Conservation (phyloP, 495 filamentous ascomycete species). For the Neohortaea acidophila region DNA sequence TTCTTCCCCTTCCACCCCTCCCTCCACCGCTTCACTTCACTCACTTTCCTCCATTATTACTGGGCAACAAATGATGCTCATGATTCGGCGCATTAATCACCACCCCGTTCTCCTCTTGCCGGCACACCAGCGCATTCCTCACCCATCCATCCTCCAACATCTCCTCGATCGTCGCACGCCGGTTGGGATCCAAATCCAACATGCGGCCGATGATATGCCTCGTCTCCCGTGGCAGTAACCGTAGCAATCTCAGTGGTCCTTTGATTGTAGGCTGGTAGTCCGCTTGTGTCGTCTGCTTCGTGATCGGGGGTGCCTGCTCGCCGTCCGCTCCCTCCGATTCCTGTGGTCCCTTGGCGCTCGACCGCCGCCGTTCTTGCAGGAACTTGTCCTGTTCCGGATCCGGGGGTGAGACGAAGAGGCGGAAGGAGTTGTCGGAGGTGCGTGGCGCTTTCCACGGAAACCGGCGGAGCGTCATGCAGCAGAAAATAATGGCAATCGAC, state of each 20-base stretch:
- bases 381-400: slow-evolving; percentile 26
- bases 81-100: slow-evolving; percentile 42
- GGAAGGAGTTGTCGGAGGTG: slow-evolving; percentile 83
- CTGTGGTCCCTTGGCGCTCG: slow-evolving; percentile 10
- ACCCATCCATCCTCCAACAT: slow-evolving; percentile 88
- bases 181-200: slow-evolving; percentile 77
- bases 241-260: slow-evolving; percentile 85
- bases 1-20: not conserved
- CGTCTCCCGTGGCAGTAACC: slow-evolving; percentile 78
- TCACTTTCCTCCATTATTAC: slow-evolving; percentile 2
- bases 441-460: slow-evolving; percentile 97
- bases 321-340: slow-evolving; percentile 5
- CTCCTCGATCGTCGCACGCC: slow-evolving; percentile 68
- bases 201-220: slow-evolving; percentile 81
- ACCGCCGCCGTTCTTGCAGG: slow-evolving; percentile 15
- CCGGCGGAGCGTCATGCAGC: slow-evolving; percentile 90
- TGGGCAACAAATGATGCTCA: slow-evolving; percentile 46
- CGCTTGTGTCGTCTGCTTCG: slow-evolving; percentile 10
- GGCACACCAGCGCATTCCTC: slow-evolving; percentile 46
- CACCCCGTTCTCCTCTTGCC: slow-evolving; percentile 43
- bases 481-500: slow-evolving; percentile 97
- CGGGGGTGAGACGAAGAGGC: slow-evolving; percentile 72
- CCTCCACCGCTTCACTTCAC: not conserved
- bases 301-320: slow-evolving; percentile 15
- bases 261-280: slow-evolving; percentile 44